Percentiles rank a stretch among this genome's conserved stretches.
Conservation (phyloP, 2,329 filamentous ascomycete genomes). For the Aspergillus niger region DNA sequence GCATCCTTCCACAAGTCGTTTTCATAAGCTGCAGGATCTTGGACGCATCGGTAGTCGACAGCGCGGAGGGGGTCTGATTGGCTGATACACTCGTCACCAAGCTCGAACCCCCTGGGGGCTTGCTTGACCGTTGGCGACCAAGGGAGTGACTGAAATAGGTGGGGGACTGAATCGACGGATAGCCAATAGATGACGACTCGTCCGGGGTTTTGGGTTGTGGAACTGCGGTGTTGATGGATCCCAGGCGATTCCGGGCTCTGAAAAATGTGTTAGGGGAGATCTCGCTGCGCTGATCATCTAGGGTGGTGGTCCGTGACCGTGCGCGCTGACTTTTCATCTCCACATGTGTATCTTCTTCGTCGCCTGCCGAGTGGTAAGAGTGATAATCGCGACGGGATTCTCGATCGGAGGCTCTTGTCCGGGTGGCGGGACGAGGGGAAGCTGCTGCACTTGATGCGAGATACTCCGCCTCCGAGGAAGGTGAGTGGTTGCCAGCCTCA, state of each 20-base stretch:
- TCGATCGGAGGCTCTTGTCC: slow-evolving; percentile 36
- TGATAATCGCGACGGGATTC: slow-evolving; percentile 36
- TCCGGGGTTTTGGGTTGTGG: slow-evolving; percentile 40
- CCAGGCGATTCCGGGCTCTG: slow-evolving; percentile 40
- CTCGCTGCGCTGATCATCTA: slow-evolving; percentile 46
- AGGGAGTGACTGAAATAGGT: slow-evolving; percentile 36
- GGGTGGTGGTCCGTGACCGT: slow-evolving; percentile 44
- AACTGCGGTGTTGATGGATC: slow-evolving; percentile 43
- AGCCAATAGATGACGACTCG: slow-evolving; percentile 50
- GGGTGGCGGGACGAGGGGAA: slow-evolving; percentile 41
- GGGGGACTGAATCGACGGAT: slow-evolving; percentile 50
- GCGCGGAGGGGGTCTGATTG: slow-evolving; percentile 34
- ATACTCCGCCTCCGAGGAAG: slow-evolving; percentile 41
- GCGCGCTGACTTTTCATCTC: slow-evolving; percentile 40
- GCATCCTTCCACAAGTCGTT: slow-evolving; percentile 55
- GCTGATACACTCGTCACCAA: slow-evolving; percentile 29
- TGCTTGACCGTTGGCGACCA: slow-evolving; percentile 39
- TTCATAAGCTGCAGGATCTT: slow-evolving; percentile 56
- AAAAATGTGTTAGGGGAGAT: slow-evolving; percentile 36
- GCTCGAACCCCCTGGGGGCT: slow-evolving; percentile 31
- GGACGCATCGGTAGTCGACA: slow-evolving; percentile 48
- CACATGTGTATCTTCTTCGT: slow-evolving; percentile 36
- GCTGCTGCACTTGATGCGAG: slow-evolving; percentile 34
- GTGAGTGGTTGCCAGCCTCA: slow-evolving; percentile 40
- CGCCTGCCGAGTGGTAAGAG: slow-evolving; percentile 33